These are phyloP conservation scores for Colletotrichum sp. DNA, from an alignment of 2,329 filamentous ascomycete genomes.

Conservation along the genomic window DNA sequence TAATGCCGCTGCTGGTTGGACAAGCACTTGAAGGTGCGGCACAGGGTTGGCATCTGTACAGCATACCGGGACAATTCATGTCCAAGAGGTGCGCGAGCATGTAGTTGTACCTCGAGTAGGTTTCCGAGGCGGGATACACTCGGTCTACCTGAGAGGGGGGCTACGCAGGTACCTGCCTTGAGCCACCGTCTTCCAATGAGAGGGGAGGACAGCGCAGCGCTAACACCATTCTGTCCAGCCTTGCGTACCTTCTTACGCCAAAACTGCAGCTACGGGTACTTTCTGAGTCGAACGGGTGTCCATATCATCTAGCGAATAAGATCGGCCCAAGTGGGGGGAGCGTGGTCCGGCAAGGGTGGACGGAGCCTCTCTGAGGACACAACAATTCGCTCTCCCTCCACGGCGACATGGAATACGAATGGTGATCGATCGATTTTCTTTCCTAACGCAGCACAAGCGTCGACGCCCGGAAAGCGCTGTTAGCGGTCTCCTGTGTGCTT, in stretches of 20 bases:
- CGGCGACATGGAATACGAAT: conserved; percentile 14
- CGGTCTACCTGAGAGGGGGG: background rate
- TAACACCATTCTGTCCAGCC: conserved; percentile 3
- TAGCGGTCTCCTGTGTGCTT: background rate
- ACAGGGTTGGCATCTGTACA: background rate
- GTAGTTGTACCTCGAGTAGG: background rate
- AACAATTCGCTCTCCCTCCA: conserved; percentile 3
- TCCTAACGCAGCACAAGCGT: conserved; percentile 19
- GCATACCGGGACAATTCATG: background rate
- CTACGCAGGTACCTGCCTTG: background rate
- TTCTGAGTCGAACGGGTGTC: background rate
- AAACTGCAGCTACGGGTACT: background rate
- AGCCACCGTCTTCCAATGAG: background rate
- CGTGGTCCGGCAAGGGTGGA: background rate
- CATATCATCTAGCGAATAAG: background rate
- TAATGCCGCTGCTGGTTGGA: background rate
- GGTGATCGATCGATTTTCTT: conserved; percentile 17
- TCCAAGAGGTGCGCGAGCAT: background rate
- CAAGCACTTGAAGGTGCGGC: background rate
- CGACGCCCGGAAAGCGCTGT: conserved; percentile 10
- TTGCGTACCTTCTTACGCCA: background rate
- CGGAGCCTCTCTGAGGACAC: background rate
- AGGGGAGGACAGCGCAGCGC: background rate
- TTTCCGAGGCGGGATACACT: background rate
- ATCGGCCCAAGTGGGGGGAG: background rate